Base-by-base conservation (phyloP, 2,329 filamentous ascomycete species). In the Xylariaceae sp. region DNA sequence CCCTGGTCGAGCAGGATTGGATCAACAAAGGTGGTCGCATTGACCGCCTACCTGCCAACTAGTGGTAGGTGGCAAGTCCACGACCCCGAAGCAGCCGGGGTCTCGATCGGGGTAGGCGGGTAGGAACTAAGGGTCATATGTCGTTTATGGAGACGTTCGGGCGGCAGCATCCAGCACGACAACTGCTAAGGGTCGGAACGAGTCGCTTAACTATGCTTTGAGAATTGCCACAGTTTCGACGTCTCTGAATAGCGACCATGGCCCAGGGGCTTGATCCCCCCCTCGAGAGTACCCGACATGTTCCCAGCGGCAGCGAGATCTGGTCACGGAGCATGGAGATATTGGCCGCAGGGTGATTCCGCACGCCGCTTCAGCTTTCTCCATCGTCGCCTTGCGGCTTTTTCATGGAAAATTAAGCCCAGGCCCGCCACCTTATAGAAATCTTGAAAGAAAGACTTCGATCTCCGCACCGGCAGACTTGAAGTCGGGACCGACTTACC, bases 1-100 rank as follows among this genome's bases (percentile, higher is more conserved):
- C 84, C 62, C 77, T 99, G 60, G 84, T 97, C 68, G 86, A 88
- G 66, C 79, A 85, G 55, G 85, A 88, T 61, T 93, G 90, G 85
- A 80, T 93, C 56, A 80, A 56, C 18, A 88, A 88, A 59, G 82
- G 83, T 69, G 89, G 87, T 44, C 86, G 87, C 66, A 80, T 90
- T 74, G 83, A 83, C 49, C 88, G 85, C 65, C 81, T 96, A 57
- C 90, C 91, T 54, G 67, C 77, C 59, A 82, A 75, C 67, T 82
- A 81, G 66, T 51, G 34, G 17, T 45, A 10, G 49, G 56, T n/a
- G 47, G 42, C 18, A 48, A n/a, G 51, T 18, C 9, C 37, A 13
- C 17, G 34, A n/a, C 17, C 5, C n/a, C 17, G 10, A 18, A 39
- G 13, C n/a, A n/a, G 42, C 13, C 13, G 15, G 11, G 44, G 10